Evolutionary conservation across 164 flowering plant species (phyloP).

Genomic region (Macadamia integrifolia): DNA sequence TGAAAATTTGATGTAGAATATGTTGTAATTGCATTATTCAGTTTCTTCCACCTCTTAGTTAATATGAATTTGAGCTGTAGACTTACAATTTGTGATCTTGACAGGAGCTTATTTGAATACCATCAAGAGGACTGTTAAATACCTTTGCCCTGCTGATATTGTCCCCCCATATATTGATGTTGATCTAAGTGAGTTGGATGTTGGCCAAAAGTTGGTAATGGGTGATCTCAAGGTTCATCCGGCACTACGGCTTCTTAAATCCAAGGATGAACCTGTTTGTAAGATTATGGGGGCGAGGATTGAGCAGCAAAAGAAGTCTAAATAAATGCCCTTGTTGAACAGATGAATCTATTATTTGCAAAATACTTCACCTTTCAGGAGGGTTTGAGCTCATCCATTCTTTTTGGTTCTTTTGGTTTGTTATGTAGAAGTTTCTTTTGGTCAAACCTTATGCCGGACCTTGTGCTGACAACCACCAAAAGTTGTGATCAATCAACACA

Average conservation of each 20-base stretch:
- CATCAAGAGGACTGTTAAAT: constrained; percentile 73
- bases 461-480: no score
- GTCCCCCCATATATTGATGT: constrained; percentile 95
- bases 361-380: neutral
- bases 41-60: no score
- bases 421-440: neutral
- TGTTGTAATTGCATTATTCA: no score
- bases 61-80: neutral
- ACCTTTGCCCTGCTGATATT: constrained; percentile 83
- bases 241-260: constrained; percentile 50
- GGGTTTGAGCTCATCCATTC: neutral
- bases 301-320: constrained; percentile 54
- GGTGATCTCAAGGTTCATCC: constrained; percentile 92
- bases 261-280: constrained; percentile 58
- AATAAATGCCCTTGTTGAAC: constrained; percentile 20
- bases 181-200: constrained; percentile 91
- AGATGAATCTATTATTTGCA: neutral
- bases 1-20: no score
- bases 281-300: constrained; percentile 68
- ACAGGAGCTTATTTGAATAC: constrained; percentile 79
- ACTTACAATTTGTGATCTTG: neutral
- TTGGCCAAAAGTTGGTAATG: constrained; percentile 63
- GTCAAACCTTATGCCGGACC: no score
- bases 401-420: neutral
- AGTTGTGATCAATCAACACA: no score